phyloP scores from a whole-genome alignment of 371 early-diverging fungal species.

The Chytridium lagenaria region DNA sequence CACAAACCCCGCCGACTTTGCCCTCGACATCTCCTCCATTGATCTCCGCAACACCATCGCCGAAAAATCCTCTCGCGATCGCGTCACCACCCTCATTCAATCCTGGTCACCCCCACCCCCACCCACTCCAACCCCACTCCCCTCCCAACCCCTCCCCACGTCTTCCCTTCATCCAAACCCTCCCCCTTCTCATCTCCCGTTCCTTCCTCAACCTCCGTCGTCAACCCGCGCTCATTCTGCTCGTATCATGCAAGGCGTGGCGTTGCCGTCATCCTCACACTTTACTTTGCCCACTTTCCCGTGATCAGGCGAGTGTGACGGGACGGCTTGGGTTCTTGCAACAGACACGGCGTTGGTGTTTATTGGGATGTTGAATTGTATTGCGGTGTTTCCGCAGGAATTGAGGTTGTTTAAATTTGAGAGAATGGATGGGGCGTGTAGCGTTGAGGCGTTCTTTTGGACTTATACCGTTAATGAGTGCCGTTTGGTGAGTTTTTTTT shows the following conservation, averaged over 20 bases:
- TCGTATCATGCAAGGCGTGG: constrained; percentile 4
- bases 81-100: too few relatives aligned
- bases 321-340: constrained; percentile 48
- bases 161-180: constrained; percentile 40
- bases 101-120: too few relatives aligned
- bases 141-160: too few relatives aligned
- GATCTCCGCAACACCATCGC: constrained; percentile 39
- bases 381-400: constrained; percentile 50
- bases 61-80: constrained; percentile 30
- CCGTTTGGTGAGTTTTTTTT: constrained; percentile 40
- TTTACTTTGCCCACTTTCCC: constrained; percentile 43
- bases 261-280: constrained; percentile 44
- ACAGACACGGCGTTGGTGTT: constrained; percentile 43
- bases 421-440: constrained; percentile 41
- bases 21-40: constrained; percentile 46
- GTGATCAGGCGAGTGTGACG: constrained; percentile 35
- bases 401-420: constrained; percentile 41
- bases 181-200: constrained; percentile 34
- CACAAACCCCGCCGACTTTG: constrained; percentile 57
- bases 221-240: not conserved
- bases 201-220: constrained; percentile 36
- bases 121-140: too few relatives aligned
- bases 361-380: constrained; percentile 52
- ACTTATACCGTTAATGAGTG: constrained; percentile 43
- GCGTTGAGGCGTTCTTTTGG: constrained; percentile 41